Evolutionary conservation across 2,329 filamentous ascomycete genomes (phyloP).

Genomic region (Cladosporium sp.): DNA sequence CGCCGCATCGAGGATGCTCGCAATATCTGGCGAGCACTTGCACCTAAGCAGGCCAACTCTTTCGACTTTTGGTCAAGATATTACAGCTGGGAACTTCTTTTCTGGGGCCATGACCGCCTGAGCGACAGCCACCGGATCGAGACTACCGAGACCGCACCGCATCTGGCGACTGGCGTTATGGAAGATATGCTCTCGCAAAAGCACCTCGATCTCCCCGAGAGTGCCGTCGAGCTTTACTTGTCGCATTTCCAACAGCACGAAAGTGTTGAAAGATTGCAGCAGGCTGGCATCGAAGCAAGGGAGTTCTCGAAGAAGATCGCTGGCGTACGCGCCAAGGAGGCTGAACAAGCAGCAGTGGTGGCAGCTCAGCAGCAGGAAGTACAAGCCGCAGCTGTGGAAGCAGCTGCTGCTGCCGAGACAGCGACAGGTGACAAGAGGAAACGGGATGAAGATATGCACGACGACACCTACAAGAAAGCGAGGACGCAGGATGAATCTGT

Average conservation of each 20-base stretch:
- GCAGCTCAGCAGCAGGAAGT: slow-evolving; percentile 37
- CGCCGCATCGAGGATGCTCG: slow-evolving; percentile 72
- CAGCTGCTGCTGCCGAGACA: slow-evolving; percentile 13
- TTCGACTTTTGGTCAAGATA: slow-evolving; percentile 93
- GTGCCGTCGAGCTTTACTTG: slow-evolving; percentile 66
- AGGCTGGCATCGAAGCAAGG: slow-evolving; percentile 67
- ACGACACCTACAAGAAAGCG: slow-evolving; percentile 62
- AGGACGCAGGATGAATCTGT: slow-evolving; percentile 42
- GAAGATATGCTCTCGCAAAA: slow-evolving; percentile 61
- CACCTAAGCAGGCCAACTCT: slow-evolving; percentile 64
- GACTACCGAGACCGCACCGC: slow-evolving; percentile 57
- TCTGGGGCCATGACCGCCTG: slow-evolving; percentile 56
- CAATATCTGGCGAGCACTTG: slow-evolving; percentile 65
- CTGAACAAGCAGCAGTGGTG: slow-evolving; percentile 58
- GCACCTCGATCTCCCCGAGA: slow-evolving; percentile 71
- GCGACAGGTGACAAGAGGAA: slow-evolving; percentile 63
- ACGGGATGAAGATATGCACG: slow-evolving; percentile 55
- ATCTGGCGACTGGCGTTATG: slow-evolving; percentile 69
- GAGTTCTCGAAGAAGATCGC: slow-evolving; percentile 60
- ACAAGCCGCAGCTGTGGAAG: slow-evolving; percentile 27
- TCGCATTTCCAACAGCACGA: slow-evolving; percentile 90
- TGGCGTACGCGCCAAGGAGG: slow-evolving; percentile 62
- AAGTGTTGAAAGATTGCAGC: slow-evolving; percentile 66
- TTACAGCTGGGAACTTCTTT: slow-evolving; percentile 85
- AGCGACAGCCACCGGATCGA: slow-evolving; percentile 47